Base-by-base conservation (phyloP, 1,284 basidiomycete species). In the Acaromyces ingoldii region DNA sequence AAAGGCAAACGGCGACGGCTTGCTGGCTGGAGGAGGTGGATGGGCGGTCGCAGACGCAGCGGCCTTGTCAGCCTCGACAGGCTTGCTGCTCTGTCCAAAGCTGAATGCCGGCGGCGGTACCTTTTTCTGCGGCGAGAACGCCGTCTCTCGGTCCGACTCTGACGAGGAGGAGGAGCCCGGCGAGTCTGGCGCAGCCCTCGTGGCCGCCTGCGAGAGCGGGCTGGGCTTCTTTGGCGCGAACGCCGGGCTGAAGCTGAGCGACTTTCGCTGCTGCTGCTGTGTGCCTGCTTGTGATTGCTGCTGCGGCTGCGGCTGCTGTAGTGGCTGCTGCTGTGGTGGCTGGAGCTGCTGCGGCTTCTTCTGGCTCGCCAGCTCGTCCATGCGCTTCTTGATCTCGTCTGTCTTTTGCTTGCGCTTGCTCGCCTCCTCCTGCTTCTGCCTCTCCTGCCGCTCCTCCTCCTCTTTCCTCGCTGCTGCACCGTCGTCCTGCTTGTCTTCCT, bases 141-240 rank as follows among this genome's bases (percentile, higher is more conserved):
- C n/a, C n/a, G n/a, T n/a, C n/a, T n/a, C n/a, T n/a, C n/a, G n/a
- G n/a, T n/a, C n/a, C n/a, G n/a, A n/a, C n/a, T n/a, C n/a, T n/a
- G n/a, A n/a, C n/a, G n/a, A n/a, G n/a, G 48, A 49, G 41, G 33
- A 26, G 17, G 4, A 57, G 31, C 57, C 55, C 25, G 64, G 64
- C 51, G 64, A 66, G 28, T 66, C 64, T 2, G 64, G 64, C 6
- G 34, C 42, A 1, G 56, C 57, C 28, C 53, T 55, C 53, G 60
- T 62, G 10, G 58, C 54, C 30, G 51, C 64, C 13, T 39, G 39
- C n/a, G 64, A 66, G 10, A 66, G 40, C 24, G 64, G 64, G 33
- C 61, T 63, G 1, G 64, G 64, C 51, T 66, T 66, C 53, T 66
- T 66, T 21, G 64, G 64, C 42, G 61, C 60, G 13, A 54, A 55